Base-by-base conservation (phyloP, 2,329 filamentous ascomycete genomes). In the Neopestalotiopsis rosae region DNA sequence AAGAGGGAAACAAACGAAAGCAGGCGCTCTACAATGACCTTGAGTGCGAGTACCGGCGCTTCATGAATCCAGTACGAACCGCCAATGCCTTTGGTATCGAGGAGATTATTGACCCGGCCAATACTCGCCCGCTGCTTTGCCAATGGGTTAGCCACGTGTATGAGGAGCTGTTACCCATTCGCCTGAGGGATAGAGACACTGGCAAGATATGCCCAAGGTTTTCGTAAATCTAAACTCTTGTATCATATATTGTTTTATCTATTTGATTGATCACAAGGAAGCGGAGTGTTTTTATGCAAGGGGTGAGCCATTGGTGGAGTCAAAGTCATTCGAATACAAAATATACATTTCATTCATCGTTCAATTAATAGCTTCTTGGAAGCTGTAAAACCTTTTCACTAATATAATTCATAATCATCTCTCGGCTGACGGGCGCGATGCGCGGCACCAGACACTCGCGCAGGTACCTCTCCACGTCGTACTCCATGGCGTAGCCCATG, bases 401-500 rank as follows among this genome's bases (percentile, higher is more conserved):
- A 13, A 94, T 86, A 76, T 90, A 93, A 72, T 93, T 94, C 82
- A 92, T 81, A 66, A 94, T 92, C 92, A 94, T 94, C 81, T 94
- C 92, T 71, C 89, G 79, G 68, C 87, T 90, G 0, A 92, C 85
- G 0, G 89, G 90, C 10, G 90, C 89, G 66, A 92, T 89, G 10
- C 90, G 79, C 2, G 90, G 89, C 52, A 92, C 87, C 68, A 91
- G 82, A 66, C 88, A 88, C 76, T 91, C 90, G n/a, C 90, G 80
- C 69, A 91, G 82, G 79, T 88, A 91, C 59, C 89, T 81, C 77
- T 92, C 89, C 12, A 91, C 89, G 76, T 91, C 88, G 74, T 90
- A 91, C 74, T 90, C 88, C 52, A 84, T 81, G 0, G 89, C 88
- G 74, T 91, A 91, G 1, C 89, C 89, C 88, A 91, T 91, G 0